These are phyloP conservation scores for Allomyces javanicus DNA, from an alignment of 192 early-diverging fungal species.

Conservation along the genomic window DNA sequence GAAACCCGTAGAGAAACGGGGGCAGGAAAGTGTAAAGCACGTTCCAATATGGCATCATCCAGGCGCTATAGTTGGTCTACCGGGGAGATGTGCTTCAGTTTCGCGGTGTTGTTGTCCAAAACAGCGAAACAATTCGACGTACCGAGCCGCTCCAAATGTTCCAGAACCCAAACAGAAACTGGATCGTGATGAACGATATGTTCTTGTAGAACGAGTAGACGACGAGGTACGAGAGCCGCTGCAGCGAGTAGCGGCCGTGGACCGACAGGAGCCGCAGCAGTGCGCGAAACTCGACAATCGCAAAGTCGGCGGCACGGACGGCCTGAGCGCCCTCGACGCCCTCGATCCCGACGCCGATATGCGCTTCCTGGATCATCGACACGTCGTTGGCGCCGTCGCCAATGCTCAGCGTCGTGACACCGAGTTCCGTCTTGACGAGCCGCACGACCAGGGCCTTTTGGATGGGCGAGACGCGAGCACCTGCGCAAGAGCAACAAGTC, in stretches of 20 bases:
- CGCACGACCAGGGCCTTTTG: constrained; percentile 58
- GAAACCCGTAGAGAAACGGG: background rate
- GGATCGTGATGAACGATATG: constrained; percentile 89
- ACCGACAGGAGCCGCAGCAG: constrained; percentile 24
- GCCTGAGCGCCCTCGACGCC: constrained; percentile 40
- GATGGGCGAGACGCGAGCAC: constrained; percentile 42
- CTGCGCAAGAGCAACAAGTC: no score
- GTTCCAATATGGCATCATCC: background rate
- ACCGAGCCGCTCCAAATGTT: constrained; percentile 7
- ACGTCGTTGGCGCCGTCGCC: constrained; percentile 48
- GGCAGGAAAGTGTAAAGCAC: background rate
- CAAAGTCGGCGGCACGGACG: constrained; percentile 32
- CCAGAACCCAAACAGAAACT: constrained; percentile 67
- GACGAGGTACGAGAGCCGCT: constrained; percentile 21
- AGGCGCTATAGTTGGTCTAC: no score
- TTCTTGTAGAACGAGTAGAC: constrained; percentile 69
- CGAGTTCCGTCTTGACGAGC: constrained; percentile 38
- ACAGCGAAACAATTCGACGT: background rate
- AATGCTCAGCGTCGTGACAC: constrained; percentile 42
- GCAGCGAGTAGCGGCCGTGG: constrained; percentile 29
- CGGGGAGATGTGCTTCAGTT: no score
- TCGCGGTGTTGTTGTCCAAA: no score
- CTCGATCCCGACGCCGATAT: constrained; percentile 37
- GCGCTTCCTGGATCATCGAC: constrained; percentile 19
- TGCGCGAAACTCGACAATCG: constrained; percentile 33